Base-by-base conservation (phyloP, 1,284 basidiomycete species). In the Rugosomyces carneus region DNA sequence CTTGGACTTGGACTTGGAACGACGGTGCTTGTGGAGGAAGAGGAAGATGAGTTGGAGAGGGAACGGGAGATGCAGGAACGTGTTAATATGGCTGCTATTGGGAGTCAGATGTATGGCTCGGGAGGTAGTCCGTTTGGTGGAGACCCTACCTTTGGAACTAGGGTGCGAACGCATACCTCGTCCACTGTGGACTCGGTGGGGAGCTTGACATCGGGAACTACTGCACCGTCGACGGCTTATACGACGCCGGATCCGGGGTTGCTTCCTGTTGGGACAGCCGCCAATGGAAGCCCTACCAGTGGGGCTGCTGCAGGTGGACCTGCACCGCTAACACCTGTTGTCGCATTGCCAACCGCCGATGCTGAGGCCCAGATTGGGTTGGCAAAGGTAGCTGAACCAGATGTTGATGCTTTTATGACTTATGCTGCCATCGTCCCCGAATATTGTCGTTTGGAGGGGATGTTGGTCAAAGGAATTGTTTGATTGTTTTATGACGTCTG, bases 341-440 rank as follows among this genome's bases (percentile, higher is more conserved):
- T 75, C 4, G 80, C 84, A 20, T 66, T 89, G 45, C 73, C 78
- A 24, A 87, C 86, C 1, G 70, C 72, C 2, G 85, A 89, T 53
- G 68, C 70, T 5, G 86, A 89, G 64, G 70, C 76, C 20, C 84
- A 88, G 63, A 68, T 85, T 32, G 87, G 87, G 6, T 64, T 89
- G 37, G 81, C 77, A 35, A 89, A 88, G 63, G 83, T 90, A 5
- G 86, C 88, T 0, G 88, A 90, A 52, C 77, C 85, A 16, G 88
- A 90, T 59, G 67, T 80, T 44, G 88, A 89, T 62, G 80, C 87
- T 50, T 90, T 88, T 66, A 77, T 87, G 77, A 77, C 81, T 1
- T 90, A 90, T 61, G 86, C 87, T 9, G 77, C 84, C 27, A 84
- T 89, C 58, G 83, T 89, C n/a, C 83, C 86, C 11, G 87, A 90